These are phyloP conservation scores for Diaporthe velutina DNA, from an alignment of 2,329 filamentous ascomycete species.

Conservation along the genomic window DNA sequence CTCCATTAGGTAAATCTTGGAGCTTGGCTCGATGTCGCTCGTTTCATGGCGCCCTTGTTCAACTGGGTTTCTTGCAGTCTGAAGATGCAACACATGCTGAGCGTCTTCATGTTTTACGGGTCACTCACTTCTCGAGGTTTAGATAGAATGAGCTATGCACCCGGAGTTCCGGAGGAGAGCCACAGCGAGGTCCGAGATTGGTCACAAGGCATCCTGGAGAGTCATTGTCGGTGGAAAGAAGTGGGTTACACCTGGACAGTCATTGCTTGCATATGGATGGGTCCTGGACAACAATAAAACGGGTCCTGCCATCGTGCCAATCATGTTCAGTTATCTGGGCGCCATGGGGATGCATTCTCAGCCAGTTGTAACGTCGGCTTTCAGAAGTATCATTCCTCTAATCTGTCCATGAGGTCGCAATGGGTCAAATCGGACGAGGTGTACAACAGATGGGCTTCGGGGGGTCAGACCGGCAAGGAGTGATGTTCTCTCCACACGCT, in stretches of 20 bases:
- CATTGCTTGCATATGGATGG: constrained; percentile 21
- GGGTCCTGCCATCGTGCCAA: background rate
- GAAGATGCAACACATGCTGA: background rate
- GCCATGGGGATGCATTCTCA: background rate
- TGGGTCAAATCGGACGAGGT: background rate
- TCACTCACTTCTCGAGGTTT: background rate
- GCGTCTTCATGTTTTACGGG: background rate
- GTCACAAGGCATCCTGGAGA: background rate
- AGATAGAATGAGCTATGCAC: background rate
- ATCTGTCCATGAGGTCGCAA: background rate
- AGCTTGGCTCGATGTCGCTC: background rate
- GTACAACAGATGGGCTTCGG: background rate
- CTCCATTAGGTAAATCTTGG: background rate
- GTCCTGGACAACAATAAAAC: background rate
- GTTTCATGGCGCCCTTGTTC: background rate
- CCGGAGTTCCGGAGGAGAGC: background rate
- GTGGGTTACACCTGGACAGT: background rate
- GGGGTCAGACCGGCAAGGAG: background rate
- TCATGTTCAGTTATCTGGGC: background rate
- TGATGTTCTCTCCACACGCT: background rate
- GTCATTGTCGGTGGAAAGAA: background rate
- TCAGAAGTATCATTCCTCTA: background rate
- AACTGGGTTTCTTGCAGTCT: background rate
- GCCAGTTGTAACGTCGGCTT: background rate
- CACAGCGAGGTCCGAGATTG: background rate